Base-by-base conservation (phyloP, 2,329 filamentous ascomycete genomes). In the Colletotrichum eleusines region DNA sequence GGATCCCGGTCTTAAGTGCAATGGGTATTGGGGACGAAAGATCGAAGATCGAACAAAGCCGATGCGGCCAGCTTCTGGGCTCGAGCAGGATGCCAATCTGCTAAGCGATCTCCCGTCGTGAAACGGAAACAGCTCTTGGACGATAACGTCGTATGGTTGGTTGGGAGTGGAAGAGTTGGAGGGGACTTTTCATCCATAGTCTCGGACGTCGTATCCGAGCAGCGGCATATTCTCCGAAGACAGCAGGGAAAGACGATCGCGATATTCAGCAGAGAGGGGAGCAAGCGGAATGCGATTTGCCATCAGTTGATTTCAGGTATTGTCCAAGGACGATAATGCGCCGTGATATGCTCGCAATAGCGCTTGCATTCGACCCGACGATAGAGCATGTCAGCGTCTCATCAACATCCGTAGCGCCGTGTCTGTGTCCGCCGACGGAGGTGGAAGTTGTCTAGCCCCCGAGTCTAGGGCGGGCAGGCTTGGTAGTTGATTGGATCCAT, bases 11-110 rank as follows among this genome's bases (percentile, higher is more conserved):
- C 44, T 58, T n/a, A 40, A 58, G 58, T 63, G 59, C 44, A 53
- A 63, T 63, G 68, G 64, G 31, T 57, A 61, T 63, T 68, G 68
- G 53, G 46, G 46, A 71, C 58, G 53, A 59, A 59, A 38, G 64
- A 71, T 71, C 68, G 64, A 59, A 71, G 58, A 68, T 71, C 58
- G 51, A 59, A 71, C 53, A 62, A 68, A 63, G 58, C 64, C 68
- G 68, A 40, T 68, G 64, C 64, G 53, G 53, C 53, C 58, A 23
- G 46, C 48, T 71, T 63, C 58, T 68, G 64, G 58, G n/a, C 58
- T 38, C 23, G 28, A 46, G 50, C 44, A 31, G 59, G 28, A 71
- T 71, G 64, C 53, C 23, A 59, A 42, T 63, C 64, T 68, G 58
- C 28, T 35, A 38, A 67, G 68, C 58, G 42, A 62, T 35, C 26